Conservation (phyloP, 2,329 filamentous ascomycete species). For the Pseudogymnoascus pannorum region DNA sequence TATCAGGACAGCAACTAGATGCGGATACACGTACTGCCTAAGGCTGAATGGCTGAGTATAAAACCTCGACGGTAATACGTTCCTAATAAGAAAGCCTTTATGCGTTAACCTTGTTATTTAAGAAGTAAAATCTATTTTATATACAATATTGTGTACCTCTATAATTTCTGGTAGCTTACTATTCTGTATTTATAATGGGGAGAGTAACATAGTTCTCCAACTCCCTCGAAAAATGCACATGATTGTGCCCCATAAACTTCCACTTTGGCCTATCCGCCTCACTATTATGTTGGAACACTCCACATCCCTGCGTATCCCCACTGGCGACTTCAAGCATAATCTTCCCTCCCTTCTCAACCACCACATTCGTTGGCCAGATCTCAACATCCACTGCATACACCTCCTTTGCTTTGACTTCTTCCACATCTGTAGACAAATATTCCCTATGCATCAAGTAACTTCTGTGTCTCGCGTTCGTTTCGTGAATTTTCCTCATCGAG, state of each 20-base stretch:
- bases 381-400: conserved; percentile 56
- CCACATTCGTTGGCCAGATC: conserved; percentile 57
- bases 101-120: neutral
- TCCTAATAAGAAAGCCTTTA: neutral
- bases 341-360: conserved; percentile 43
- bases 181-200: conserved; percentile 41
- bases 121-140: neutral
- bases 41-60: neutral
- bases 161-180: neutral
- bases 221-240: conserved; percentile 44
- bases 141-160: neutral
- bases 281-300: conserved; percentile 48
- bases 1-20: neutral
- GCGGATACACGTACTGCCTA: neutral
- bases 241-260: conserved; percentile 42
- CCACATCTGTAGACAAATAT: conserved; percentile 50
- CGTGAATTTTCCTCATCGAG: conserved; percentile 44
- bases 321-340: conserved; percentile 48
- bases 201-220: conserved; percentile 45
- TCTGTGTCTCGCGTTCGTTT: conserved; percentile 41
- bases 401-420: conserved; percentile 45
- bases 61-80: neutral
- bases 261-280: conserved; percentile 39
- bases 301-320: conserved; percentile 53
- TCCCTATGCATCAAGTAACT: conserved; percentile 51